Evolutionary conservation across 1,284 basidiomycete species (phyloP), one percentile per base, ranked within the genome.

Genomic region (Jaminaea rosea): DNA sequence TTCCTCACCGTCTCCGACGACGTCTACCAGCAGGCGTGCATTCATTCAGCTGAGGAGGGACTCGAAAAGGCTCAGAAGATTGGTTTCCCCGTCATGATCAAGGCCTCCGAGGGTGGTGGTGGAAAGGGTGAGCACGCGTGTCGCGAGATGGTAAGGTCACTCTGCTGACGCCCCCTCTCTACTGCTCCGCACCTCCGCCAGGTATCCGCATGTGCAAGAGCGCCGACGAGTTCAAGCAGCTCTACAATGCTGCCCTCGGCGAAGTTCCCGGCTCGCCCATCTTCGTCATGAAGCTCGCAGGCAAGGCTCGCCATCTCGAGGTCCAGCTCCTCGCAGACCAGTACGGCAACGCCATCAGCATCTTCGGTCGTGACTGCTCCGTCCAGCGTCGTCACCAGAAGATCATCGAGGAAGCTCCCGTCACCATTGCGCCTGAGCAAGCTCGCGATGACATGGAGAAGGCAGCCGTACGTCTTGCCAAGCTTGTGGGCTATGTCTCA

Each of bases 361-460:
- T 99, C 51, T 99, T 98, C 71, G 94, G 94, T 67, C 92, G 94
- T 75, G 94, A 98, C 76, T 99, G 94, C 76, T 98, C 94, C 52
- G 94, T 99, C 46, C 94, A 99, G 78, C 88, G 94, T 68, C 88
- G 94, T 61, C 94, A 99, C 77, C 94, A 99, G 76, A 99, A 99
- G 80, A 99, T 99, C 66, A 99, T 99, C 56, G 94, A 99, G 77
- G 94, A 99, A 76, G 94, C 94, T 8, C 94, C 94, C 24, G 93
- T 99, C 47, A 97, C 93, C 19, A 97, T 98, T 62, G 94, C 94
- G 36, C 61, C 65, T 31, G 63, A 69, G 42, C 17, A 85, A 83
- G 68, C 85, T 83, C 46, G 85, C 85, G 42, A 92, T 82, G 79
- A 91, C 76, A 98, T 98, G 94, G 94, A 98, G 75, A 89, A 91